Percentiles rank a stretch among this genome's conserved stretches.
phyloP scores from a whole-genome alignment of 108 stramenopile genomes.

The Parietichytrium sp. region DNA sequence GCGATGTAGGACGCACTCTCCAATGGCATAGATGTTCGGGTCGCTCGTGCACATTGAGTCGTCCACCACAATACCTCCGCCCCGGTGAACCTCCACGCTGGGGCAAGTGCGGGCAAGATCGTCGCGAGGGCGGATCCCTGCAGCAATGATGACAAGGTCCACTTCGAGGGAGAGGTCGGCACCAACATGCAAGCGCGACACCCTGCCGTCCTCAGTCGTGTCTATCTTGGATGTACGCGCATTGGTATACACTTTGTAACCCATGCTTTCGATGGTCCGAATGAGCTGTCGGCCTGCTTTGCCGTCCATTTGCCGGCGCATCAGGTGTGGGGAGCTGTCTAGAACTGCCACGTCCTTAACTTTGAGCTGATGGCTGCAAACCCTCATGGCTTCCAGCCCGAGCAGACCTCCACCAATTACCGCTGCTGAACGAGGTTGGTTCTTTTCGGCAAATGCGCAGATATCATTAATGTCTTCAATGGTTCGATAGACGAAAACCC shows the following conservation, averaged over 20 bases:
- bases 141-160: slow-evolving; percentile 82
- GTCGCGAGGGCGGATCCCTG: slow-evolving; percentile 88
- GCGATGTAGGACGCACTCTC: slow-evolving; percentile 83
- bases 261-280: slow-evolving; percentile 83
- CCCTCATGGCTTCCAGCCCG: slow-evolving; percentile 80
- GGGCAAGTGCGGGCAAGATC: slow-evolving; percentile 70
- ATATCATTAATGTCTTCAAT: slow-evolving; percentile 87
- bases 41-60: slow-evolving; percentile 73
- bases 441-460: slow-evolving; percentile 76
- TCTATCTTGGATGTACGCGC: slow-evolving; percentile 80
- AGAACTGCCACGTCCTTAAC: slow-evolving; percentile 75
- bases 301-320: slow-evolving; percentile 91
- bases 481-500: slow-evolving; percentile 90
- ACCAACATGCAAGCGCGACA: slow-evolving; percentile 71
- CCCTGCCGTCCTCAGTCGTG: slow-evolving; percentile 72
- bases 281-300: slow-evolving; percentile 86
- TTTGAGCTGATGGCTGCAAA: slow-evolving; percentile 81
- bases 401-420: slow-evolving; percentile 89
- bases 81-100: slow-evolving; percentile 65
- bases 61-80: slow-evolving; percentile 82
- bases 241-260: slow-evolving; percentile 81
- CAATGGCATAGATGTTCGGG: slow-evolving; percentile 81
- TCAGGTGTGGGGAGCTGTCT: slow-evolving; percentile 85
- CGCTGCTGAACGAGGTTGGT: slow-evolving; percentile 78
- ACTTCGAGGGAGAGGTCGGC: slow-evolving; percentile 73